Evolutionary conservation across 768 basidiomycete species (phyloP), one percentile per base, ranked within the genome.

Genomic region (Lactarius hatsudake): DNA sequence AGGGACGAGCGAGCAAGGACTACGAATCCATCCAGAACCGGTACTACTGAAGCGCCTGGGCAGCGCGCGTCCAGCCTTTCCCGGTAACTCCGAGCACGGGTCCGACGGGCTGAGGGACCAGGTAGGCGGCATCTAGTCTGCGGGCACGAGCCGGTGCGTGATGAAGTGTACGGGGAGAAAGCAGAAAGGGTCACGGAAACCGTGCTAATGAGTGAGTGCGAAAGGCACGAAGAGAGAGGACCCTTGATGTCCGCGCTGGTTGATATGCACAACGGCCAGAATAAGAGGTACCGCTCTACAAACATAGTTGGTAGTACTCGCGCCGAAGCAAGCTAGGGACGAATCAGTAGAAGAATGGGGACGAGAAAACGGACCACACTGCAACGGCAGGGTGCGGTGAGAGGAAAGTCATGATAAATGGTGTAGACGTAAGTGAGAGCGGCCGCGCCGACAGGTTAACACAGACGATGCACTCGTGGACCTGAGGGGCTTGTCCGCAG

Each of bases 331-430:
- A 20, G 30, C 30, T 8, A 1, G 30, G 6, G 30, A 32, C 30
- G 6, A 32, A 32, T 32, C 7, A 32, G 30, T 32, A 32, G 30
- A 28, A 26, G 23, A 20, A 10, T 13, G 34, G 17, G 40, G 40
- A 42, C 65, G 66, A 28, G 26, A 28, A 28, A 28, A 28, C 26
- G 26, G 26, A 91, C 93, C 90, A 94, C 87, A 91, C 92, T 3
- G 88, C 76, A 2, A 32, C 30, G 30, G 30, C 7, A n/a, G 83
- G 94, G 94, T 3, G 92, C 89, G 1, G 87, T 82, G 15, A 95
- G 5, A 94, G 78, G 72, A 94, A 95, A 0, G 86, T 86, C 10
- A 85, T 79, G 45, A 95, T 87, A 73, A 94, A 90, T 9, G 93
- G 88, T 2, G 90, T 81, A 86, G 9, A 81, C 82, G 77, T 93